Base-by-base conservation (phyloP, 2,329 filamentous ascomycete genomes). In the Trichoderma simmonsii region DNA sequence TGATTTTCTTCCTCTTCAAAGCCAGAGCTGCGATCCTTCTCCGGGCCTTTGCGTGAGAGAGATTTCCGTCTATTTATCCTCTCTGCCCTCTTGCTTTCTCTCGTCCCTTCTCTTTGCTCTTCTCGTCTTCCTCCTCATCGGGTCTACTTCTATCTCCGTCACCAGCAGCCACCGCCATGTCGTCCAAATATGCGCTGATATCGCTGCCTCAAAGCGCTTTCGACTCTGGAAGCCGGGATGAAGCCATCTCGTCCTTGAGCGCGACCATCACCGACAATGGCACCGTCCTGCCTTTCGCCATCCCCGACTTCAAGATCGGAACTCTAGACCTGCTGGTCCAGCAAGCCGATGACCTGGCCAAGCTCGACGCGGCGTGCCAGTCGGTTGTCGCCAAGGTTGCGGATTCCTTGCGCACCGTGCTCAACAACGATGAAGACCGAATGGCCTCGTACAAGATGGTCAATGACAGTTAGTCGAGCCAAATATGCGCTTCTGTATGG, bases 251-350 rank as follows among this genome's bases (percentile, higher is more conserved):
- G 62, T 89, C 93, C 60, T 84, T 99, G 74, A 89, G 90, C 76
- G 85, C 90, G 71, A 93, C 91, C 56, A 87, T 97, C 70, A 86
- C 89, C 64, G 93, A 97, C 77, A 91, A 93, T 81, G 94, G 92
- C 80, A 89, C 88, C 67, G 91, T 94, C 60, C 85, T 90, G 66
- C 90, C 91, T 3, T 98, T 98, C 80, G 85, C 89, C 71, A 92
- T 98, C 74, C 96, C 96, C 24, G 92, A 94, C 75, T 98, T 99
- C 88, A 99, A 98, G 86, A 97, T 99, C 81, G 96, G 96, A 72
- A 98, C 96, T 0, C 88, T 99, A 48, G 96, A 99, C 84, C 94
- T 93, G 51, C 87, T 99, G 72, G 94, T 99, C 59, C 93, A 97
- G 83, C 95, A 99, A 83, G 96, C 96, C 71, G 96, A 99, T 79